Base-by-base conservation (phyloP, 1,284 basidiomycete genomes). In the Lentinula novae-zelandiae region DNA sequence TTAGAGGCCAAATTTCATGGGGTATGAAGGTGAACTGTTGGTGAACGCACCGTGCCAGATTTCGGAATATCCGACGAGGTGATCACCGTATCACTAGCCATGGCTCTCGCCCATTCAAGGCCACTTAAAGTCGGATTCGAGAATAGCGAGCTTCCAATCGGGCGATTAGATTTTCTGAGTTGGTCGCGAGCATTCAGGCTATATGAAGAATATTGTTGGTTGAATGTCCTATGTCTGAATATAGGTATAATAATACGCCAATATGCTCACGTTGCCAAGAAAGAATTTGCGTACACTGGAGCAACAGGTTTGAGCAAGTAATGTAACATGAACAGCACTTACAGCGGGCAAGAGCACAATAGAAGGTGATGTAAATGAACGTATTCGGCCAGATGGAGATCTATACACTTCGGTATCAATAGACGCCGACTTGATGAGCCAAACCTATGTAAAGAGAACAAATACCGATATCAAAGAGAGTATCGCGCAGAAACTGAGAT, bases 311-410 rank as follows among this genome's bases (percentile, higher is more conserved):
- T 34, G 9, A 36, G 39, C 46, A 22, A 33, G 44, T 17, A n/a
- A 27, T 27, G 2, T 27, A 27, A 27, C 27, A 27, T 27, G 27
- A 27, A 4, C 27, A 7, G 7, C 27, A 55, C 61, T 58, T 58
- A 59, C 61, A 38, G 5, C 61, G 61, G 42, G 61, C 61, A 31
- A 62, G 51, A 22, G 36, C 53, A 13, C 33, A 50, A 40, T 62
- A 62, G 44, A 62, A 62, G 10, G 57, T 56, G 20, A 62, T 62
- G 31, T 62, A 62, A 15, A 62, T 44, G 20, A 62, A 62, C 10
- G 61, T 62, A 38, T 40, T n/a, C 20, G 61, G 61, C 56, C 56
- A 58, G 17, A 56, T 17, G 8, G 61, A 58, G 12, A 62, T 62
- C 61, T 62, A 53, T 5, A 8, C 27, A 27, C 3, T 51, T 27